phyloP scores from a whole-genome alignment of 768 basidiomycete species.

The Lentinula detonsa region DNA sequence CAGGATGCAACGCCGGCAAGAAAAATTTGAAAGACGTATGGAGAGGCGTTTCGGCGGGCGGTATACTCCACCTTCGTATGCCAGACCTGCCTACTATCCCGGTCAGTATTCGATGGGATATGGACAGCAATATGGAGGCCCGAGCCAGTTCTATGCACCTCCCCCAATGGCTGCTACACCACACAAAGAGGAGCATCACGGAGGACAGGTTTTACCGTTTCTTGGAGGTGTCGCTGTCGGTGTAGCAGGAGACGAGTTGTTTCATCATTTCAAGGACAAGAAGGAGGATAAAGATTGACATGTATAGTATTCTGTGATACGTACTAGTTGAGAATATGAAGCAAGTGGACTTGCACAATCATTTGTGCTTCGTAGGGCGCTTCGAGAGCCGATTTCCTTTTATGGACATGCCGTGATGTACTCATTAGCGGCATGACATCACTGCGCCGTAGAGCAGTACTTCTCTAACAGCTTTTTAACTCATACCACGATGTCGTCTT shows the following conservation, averaged over 20 bases:
- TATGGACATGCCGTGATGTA: too few relatives aligned
- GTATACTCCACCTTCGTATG: not conserved
- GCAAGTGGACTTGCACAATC: too few relatives aligned
- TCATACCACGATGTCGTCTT: constrained; percentile 17
- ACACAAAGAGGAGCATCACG: not conserved
- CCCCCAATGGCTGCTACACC: not conserved
- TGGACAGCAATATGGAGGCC: not conserved
- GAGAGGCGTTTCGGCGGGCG: not conserved
- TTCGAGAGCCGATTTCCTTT: too few relatives aligned
- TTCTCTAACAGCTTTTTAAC: not conserved
- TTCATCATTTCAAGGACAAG: not conserved
- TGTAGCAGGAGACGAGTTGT: not conserved
- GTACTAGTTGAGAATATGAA: too few relatives aligned
- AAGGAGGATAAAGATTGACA: not conserved
- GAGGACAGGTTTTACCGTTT: not conserved
- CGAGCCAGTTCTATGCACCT: not conserved
- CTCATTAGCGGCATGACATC: not conserved
- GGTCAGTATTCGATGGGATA: not conserved
- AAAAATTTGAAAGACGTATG: not conserved
- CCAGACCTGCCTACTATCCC: not conserved
- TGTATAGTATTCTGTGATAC: not conserved
- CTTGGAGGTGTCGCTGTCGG: not conserved
- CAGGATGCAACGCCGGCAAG: not conserved
- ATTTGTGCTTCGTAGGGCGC: too few relatives aligned
- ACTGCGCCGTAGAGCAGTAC: not conserved